Base-by-base conservation (phyloP, 2,329 filamentous ascomycete genomes). In the Beauveria rudraprayagi region DNA sequence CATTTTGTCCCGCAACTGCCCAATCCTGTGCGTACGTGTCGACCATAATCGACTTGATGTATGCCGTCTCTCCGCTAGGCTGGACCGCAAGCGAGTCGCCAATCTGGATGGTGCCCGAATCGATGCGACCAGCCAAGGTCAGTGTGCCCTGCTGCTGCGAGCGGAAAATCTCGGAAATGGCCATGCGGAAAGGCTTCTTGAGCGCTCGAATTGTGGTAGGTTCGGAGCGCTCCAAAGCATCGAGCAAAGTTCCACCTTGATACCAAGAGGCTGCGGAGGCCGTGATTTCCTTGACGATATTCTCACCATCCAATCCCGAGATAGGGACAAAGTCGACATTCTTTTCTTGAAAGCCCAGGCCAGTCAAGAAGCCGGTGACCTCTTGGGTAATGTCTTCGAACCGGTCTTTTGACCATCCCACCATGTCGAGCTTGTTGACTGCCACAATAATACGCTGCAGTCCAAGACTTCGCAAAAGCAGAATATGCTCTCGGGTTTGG, bases 351-450 rank as follows among this genome's bases (percentile, higher is more conserved):
- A 97, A 99, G 1, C 91, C 91, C 0, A 92, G 90, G 1, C 87
- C 85, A 0, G 83, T 86, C 63, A 99, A 78, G 71, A 99, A 97
- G 0, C 90, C 87, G 0, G 84, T 85, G 65, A 96, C 86, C 68
- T 96, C 91, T 64, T 91, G 84, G 48, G 84, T 82, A 61, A 99
- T 97, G 68, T 96, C 89, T 26, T 91, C 83, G 67, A 95, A 99
- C 2, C 91, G 84, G 5, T 86, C 86, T 71, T 90, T 79, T 2
- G 87, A 90, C 95, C 95, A 99, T 6, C 80, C 77, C 7, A 93
- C 86, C 17, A 87, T 88, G 71, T 99, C 94, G 68, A 99, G 87
- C 73, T 99, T 99, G 77, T 99, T 99, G 63, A 99, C 85, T 1
- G 91, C 92, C 30, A 99, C 89, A 47, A 99, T 87, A 17, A 99